These are phyloP conservation scores for Camelina hispida DNA, from an alignment of 345 rosid species.

Conservation along the genomic window DNA sequence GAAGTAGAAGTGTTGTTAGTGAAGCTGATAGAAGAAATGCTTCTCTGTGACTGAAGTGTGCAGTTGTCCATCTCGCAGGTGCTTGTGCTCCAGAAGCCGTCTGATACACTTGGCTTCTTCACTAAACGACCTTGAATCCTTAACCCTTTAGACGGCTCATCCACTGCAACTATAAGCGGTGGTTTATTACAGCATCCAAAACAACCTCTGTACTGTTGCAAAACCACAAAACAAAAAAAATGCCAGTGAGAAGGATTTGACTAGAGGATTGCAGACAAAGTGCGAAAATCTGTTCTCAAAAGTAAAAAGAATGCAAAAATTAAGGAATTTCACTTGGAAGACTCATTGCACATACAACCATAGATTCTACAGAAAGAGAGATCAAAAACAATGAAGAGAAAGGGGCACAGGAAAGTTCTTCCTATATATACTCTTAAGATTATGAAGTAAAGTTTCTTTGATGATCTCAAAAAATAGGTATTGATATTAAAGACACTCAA, in stretches of 20 bases:
- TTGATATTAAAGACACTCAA: background rate
- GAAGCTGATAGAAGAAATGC: constrained; percentile 64
- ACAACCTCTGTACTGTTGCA: constrained; percentile 96
- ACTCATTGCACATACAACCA: constrained; percentile 8
- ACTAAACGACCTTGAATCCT: constrained; percentile 53
- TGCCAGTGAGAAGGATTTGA: constrained; percentile 44
- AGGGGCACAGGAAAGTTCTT: background rate
- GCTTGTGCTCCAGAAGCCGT: constrained; percentile 69
- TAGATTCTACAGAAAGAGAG: background rate
- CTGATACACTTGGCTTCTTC: constrained; percentile 54
- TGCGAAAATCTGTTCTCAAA: background rate
- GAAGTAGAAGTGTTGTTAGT: constrained; percentile 38
- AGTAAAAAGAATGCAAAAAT: constrained; percentile 4
- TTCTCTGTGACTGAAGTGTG: constrained; percentile 60
- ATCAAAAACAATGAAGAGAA: background rate
- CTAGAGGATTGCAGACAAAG: constrained; percentile 43
- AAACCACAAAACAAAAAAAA: constrained; percentile 54
- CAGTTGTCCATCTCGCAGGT: constrained; percentile 66
- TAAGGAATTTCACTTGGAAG: background rate
- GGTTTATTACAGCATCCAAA: constrained; percentile 74
- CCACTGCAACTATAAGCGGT: constrained; percentile 49
- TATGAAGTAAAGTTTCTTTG: background rate
- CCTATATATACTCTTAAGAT: constrained; percentile 2
- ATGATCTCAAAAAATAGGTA: constrained; percentile 1
- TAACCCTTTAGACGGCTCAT: constrained; percentile 61